Evolutionary conservation across 352 stramenopile species (phyloP).

Genomic region (Globisporangium spiculum): DNA sequence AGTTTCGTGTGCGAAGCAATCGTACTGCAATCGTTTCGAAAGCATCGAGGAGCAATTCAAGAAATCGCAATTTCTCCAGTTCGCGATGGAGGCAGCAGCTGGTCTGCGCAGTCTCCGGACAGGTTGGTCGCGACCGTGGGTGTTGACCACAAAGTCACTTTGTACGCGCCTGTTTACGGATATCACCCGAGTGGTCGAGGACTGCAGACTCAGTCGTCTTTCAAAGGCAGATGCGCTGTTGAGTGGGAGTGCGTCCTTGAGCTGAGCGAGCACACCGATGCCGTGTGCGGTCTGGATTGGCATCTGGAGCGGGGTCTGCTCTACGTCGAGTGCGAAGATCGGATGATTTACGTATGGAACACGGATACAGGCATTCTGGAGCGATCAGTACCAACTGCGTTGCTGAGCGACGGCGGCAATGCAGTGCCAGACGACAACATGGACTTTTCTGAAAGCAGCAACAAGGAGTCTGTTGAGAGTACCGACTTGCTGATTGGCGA

Average conservation of each 20-base stretch:
- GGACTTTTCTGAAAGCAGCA: slow-evolving; percentile 24
- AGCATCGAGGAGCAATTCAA: slow-evolving; percentile 59
- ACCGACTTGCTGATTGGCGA: slow-evolving; percentile 55
- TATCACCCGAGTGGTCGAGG: slow-evolving; percentile 30
- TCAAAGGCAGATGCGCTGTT: slow-evolving; percentile 19
- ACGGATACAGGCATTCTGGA: slow-evolving; percentile 75
- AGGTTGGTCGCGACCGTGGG: slow-evolving; percentile 62
- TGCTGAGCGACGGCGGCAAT: slow-evolving; percentile 56
- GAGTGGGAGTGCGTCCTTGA: slow-evolving; percentile 66
- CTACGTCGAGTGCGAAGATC: slow-evolving; percentile 67
- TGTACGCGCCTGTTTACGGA: slow-evolving; percentile 60
- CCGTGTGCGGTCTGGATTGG: slow-evolving; percentile 54
- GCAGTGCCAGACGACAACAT: slow-evolving; percentile 11
- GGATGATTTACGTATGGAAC: slow-evolving; percentile 80
- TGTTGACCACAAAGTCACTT: slow-evolving; percentile 49
- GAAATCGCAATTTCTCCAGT: slow-evolving; percentile 61
- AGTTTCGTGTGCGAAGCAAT: slow-evolving; percentile 41
- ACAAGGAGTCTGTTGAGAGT: slow-evolving; percentile 33
- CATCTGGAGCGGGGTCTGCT: slow-evolving; percentile 56
- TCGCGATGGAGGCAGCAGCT: slow-evolving; percentile 14
- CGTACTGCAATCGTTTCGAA: slow-evolving; percentile 51
- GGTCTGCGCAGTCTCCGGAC: slow-evolving; percentile 36
- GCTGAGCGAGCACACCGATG: slow-evolving; percentile 57
- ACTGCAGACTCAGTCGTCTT: slow-evolving; percentile 1
- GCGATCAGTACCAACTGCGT: slow-evolving; percentile 44